A percentile compares a stretch with the other conserved stretches of the same genome.
Conservation (phyloP, 257 asterid genomes). For the Solanum chmielewskii region DNA sequence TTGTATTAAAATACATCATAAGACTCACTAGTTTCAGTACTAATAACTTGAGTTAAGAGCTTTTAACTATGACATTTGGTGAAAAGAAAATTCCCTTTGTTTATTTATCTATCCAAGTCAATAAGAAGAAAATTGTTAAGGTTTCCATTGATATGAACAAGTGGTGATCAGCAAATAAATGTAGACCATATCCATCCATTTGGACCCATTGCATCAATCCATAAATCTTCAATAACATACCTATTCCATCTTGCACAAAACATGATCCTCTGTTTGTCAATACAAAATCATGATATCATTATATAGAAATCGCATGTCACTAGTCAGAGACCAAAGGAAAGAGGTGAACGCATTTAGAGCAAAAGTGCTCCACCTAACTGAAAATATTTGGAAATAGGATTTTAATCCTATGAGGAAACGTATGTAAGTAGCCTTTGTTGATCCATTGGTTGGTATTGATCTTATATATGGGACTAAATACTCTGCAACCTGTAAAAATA, state of each 20-base stretch:
- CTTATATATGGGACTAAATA: conserved; percentile 80
- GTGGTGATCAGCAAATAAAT: background rate
- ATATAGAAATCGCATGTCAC: background rate
- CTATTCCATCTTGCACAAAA: conserved; percentile 86
- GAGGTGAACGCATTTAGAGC: background rate
- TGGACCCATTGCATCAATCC: background rate
- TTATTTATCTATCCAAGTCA: background rate
- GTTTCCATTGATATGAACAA: background rate
- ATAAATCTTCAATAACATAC: conserved; percentile 62
- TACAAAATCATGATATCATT: background rate
- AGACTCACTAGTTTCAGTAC: background rate
- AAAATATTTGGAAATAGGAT: conserved; percentile 88
- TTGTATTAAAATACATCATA: background rate
- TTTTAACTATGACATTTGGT: background rate
- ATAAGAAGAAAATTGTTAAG: background rate
- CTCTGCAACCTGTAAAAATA: conserved; percentile 56
- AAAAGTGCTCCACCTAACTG: conserved; percentile 36
- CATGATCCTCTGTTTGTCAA: conserved; percentile 52
- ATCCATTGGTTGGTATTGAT: conserved; percentile 58
- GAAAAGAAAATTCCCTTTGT: background rate
- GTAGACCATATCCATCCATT: background rate
- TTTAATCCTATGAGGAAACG: conserved; percentile 87
- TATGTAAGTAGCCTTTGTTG: conserved; percentile 78
- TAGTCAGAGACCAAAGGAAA: background rate
- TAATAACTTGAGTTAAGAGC: background rate